Evolutionary conservation across 306 rosid species (phyloP).

Genomic region (Hippophae rhamnoides): DNA sequence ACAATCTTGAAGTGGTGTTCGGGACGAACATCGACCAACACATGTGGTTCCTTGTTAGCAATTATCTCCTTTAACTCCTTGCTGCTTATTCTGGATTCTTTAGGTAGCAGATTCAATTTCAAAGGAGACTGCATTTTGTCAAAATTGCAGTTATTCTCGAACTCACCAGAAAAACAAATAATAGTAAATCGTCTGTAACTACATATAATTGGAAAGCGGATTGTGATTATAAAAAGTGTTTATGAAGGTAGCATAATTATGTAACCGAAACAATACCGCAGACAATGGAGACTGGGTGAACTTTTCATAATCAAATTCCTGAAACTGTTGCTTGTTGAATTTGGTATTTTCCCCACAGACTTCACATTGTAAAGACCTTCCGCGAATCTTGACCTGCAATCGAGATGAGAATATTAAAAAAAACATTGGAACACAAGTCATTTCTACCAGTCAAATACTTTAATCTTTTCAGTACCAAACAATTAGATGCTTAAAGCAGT

Average conservation of each 20-base stretch:
- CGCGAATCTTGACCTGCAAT: conserved; percentile 84
- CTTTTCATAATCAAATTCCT: conserved; percentile 75
- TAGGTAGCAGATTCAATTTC: too few relatives aligned
- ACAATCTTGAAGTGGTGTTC: conserved; percentile 82
- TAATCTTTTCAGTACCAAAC: too few relatives aligned
- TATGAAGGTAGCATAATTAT: too few relatives aligned
- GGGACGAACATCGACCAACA: conserved; percentile 77
- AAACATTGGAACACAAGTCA: not conserved
- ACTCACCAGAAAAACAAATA: too few relatives aligned
- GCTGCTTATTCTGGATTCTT: conserved; percentile 66
- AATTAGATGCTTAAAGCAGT: too few relatives aligned
- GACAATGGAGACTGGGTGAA: conserved; percentile 72
- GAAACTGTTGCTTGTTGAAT: conserved; percentile 48
- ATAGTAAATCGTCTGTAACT: not conserved
- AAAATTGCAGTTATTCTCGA: too few relatives aligned
- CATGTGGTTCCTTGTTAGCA: conserved; percentile 42
- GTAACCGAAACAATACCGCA: conserved; percentile 31
- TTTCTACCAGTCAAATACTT: too few relatives aligned
- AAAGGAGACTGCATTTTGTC: too few relatives aligned
- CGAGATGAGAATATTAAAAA: not conserved
- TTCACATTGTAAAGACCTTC: conserved; percentile 68
- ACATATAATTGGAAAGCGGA: not conserved
- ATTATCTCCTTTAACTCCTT: conserved; percentile 51
- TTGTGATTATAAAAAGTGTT: too few relatives aligned
- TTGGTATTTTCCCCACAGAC: conserved; percentile 63